Percentiles rank a stretch among this genome's conserved stretches.
phyloP scores from a whole-genome alignment of 1,284 basidiomycete species.

The Ustilago xerochloae region DNA sequence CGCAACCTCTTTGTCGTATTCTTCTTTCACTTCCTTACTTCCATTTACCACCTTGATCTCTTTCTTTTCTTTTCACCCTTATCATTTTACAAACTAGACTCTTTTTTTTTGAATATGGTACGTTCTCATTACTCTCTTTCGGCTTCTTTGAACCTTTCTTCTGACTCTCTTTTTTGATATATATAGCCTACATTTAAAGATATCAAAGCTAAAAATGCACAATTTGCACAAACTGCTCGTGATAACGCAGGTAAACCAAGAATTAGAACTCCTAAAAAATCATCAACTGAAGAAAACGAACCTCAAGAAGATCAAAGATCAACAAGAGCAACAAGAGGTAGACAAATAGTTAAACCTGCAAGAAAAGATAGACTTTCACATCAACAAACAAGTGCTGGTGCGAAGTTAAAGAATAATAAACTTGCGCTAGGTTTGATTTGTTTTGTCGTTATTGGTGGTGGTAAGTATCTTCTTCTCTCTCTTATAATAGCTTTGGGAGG shows the following conservation, averaged over 20 bases:
- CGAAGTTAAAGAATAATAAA: conserved; percentile 15
- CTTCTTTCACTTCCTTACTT: too few relatives aligned
- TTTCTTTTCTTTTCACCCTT: too few relatives aligned
- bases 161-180: neutral
- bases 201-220: conserved; percentile 42
- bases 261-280: conserved; percentile 11
- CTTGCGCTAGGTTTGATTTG: conserved; percentile 27
- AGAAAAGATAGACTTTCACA: neutral
- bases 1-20: too few relatives aligned
- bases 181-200: conserved; percentile 25
- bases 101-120: neutral
- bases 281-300: neutral
- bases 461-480: conserved; percentile 22
- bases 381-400: neutral
- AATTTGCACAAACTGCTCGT: conserved; percentile 22
- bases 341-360: conserved; percentile 32
- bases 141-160: neutral
- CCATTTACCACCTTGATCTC: neutral
- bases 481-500: neutral
- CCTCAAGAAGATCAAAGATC: neutral
- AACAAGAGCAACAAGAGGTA: neutral
- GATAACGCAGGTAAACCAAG: conserved; percentile 43
- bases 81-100: too few relatives aligned
- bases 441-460: conserved; percentile 52
- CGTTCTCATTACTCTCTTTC: neutral